phyloP scores from a whole-genome alignment of 2,329 filamentous ascomycete genomes.

The Keithomyces neogunnii region DNA sequence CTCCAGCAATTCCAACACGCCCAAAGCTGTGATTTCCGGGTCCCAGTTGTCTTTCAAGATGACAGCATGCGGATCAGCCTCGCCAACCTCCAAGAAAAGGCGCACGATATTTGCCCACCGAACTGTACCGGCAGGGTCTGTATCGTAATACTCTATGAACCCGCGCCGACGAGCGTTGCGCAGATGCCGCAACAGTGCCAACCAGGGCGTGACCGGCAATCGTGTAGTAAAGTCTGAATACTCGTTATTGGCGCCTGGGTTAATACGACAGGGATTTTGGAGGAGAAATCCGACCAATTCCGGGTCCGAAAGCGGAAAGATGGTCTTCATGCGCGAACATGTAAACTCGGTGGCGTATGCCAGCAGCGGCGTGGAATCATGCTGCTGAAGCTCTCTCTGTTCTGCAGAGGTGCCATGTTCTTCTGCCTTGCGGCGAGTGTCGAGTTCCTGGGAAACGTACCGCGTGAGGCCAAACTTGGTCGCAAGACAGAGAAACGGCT shows the following conservation, averaged over 20 bases:
- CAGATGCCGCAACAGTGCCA: slow-evolving; percentile 20
- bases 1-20: slow-evolving; percentile 19
- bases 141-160: slow-evolving; percentile 23
- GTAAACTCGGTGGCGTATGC: slow-evolving; percentile 24
- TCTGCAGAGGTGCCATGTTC: neutral
- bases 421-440: neutral
- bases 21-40: slow-evolving; percentile 17
- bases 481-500: slow-evolving; percentile 23
- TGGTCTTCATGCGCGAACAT: slow-evolving; percentile 24
- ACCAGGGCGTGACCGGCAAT: slow-evolving; percentile 18
- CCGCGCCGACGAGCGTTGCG: slow-evolving; percentile 20
- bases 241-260: slow-evolving; percentile 12
- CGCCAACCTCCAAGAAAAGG: slow-evolving; percentile 17
- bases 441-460: slow-evolving; percentile 18
- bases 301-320: slow-evolving; percentile 24
- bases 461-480: slow-evolving; percentile 22
- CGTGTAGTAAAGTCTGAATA: slow-evolving; percentile 16
- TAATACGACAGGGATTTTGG: slow-evolving; percentile 7
- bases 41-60: slow-evolving; percentile 21
- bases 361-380: slow-evolving; percentile 19
- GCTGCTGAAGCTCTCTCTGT: neutral
- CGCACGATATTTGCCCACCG: slow-evolving; percentile 21
- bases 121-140: slow-evolving; percentile 15
- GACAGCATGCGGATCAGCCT: slow-evolving; percentile 17
- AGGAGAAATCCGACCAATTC: slow-evolving; percentile 18